phyloP scores from a whole-genome alignment of 1,284 basidiomycete species.

The Cryptococcus sp. region DNA sequence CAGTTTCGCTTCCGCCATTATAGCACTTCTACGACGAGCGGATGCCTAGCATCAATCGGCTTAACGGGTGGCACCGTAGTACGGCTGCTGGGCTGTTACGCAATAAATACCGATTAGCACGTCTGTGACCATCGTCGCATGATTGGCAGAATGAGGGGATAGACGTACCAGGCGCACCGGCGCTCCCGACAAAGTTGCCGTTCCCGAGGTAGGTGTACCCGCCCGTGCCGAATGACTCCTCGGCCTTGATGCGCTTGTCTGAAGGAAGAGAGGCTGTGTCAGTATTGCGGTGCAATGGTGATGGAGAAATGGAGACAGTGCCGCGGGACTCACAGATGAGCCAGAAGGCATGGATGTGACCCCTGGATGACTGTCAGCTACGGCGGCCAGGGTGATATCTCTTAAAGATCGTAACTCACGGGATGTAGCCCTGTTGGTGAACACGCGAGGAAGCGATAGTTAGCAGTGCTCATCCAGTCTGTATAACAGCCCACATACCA shows the following conservation, averaged over 20 bases:
- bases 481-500: slow-evolving; percentile 14
- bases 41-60: no score
- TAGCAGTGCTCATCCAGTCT: background rate
- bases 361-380: slow-evolving; percentile 27
- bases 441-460: background rate
- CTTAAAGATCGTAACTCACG: slow-evolving; percentile 12
- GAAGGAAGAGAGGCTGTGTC: slow-evolving; percentile 53
- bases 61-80: slow-evolving; percentile 29
- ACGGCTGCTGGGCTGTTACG: slow-evolving; percentile 21
- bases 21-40: no score
- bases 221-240: slow-evolving; percentile 66
- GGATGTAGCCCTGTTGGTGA: slow-evolving; percentile 22
- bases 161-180: slow-evolving; percentile 4
- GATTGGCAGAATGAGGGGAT: background rate
- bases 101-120: background rate
- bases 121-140: background rate
- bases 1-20: no score
- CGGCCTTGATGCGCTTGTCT: slow-evolving; percentile 69
- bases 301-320: background rate
- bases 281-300: slow-evolving; percentile 9
- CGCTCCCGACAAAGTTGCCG: slow-evolving; percentile 42
- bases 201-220: slow-evolving; percentile 56
- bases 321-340: slow-evolving; percentile 28
- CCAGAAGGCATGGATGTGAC: slow-evolving; percentile 56
- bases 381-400: background rate